Base-by-base conservation (phyloP, 768 basidiomycete species). In the Rhodotorula sphaerocarpa region DNA sequence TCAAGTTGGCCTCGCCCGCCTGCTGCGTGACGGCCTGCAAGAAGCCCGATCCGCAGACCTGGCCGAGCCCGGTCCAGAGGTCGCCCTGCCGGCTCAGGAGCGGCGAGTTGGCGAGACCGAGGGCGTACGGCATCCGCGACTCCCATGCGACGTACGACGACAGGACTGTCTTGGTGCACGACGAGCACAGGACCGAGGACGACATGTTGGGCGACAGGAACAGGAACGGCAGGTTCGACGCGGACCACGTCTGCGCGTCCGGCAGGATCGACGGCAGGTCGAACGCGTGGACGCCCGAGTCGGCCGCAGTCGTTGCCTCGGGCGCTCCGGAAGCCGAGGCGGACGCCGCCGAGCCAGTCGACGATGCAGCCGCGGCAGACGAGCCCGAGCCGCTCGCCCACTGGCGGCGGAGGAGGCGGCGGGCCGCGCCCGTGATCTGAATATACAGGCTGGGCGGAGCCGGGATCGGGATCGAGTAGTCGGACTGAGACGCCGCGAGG, bases 111-210 rank as follows among this genome's bases (percentile, higher is more conserved):
- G 65, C 55, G 31, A 95, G 72, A 53, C 93, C 90, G 33, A 86
- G 82, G 12, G 81, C 63, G 75, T 90, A 96, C 2, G 86, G 86
- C 47, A 78, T 76, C 59, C 75, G 74, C 45, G 82, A 81, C 77
- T 91, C 87, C 75, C 82, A 92, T 59, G 78, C 75, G 75, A 88
- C 84, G 80, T 88, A 99, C 14, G 83, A 69, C 3, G 83, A 81
- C 68, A 97, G 73, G 73, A 91, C 78, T 66, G 80, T 81, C 74
- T 86, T 82, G 18, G 88, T 84, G 83, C 93, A 97, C 20, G 84
- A 70, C 3, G 80, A 84, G 83, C 93, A 96, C 47, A 95, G 84
- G 28, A 75, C 55, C 31, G 75, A 69, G n/a, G 78, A 74, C 31
- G 80, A 42, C 72, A 81, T 76, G 63, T 70, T 65, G 48, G 86